Evolutionary conservation across 73 alveolate genomes (phyloP).

Genomic region (Paramecium sexaurelia): DNA sequence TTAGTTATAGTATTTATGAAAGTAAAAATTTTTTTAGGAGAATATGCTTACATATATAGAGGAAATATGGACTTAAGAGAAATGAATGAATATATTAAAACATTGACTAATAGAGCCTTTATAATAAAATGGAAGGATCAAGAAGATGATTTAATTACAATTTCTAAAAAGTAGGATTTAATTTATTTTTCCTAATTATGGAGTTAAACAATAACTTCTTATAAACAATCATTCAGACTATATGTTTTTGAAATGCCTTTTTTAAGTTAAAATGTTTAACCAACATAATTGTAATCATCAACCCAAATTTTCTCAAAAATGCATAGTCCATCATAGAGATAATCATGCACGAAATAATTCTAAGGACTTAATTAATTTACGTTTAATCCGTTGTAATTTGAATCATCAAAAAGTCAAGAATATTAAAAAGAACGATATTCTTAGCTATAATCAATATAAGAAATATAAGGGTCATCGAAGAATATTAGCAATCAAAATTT

Average conservation of each 20-base stretch:
- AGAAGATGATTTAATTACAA: neutral
- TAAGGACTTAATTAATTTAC: neutral
- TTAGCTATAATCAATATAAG: neutral
- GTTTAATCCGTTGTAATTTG: neutral
- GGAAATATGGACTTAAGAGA: neutral
- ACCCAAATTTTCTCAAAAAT: neutral
- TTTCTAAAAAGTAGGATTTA: neutral
- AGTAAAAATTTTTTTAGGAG: neutral
- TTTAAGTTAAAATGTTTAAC: neutral
- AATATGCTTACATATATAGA: neutral
- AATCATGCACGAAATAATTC: neutral
- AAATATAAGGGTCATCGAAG: neutral
- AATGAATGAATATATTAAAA: neutral
- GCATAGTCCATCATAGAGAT: neutral
- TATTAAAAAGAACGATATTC: neutral
- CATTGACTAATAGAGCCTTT: neutral
- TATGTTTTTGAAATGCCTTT: neutral
- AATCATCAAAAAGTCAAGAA: neutral
- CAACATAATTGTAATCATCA: neutral
- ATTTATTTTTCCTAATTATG: neutral
- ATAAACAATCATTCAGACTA: neutral
- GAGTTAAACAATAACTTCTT: neutral
- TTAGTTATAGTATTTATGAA: neutral
- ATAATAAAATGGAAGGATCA: neutral
- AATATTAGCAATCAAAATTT: neutral